Conservation (phyloP, 2,329 filamentous ascomycete species). For the Trichoderma aggressivum region DNA sequence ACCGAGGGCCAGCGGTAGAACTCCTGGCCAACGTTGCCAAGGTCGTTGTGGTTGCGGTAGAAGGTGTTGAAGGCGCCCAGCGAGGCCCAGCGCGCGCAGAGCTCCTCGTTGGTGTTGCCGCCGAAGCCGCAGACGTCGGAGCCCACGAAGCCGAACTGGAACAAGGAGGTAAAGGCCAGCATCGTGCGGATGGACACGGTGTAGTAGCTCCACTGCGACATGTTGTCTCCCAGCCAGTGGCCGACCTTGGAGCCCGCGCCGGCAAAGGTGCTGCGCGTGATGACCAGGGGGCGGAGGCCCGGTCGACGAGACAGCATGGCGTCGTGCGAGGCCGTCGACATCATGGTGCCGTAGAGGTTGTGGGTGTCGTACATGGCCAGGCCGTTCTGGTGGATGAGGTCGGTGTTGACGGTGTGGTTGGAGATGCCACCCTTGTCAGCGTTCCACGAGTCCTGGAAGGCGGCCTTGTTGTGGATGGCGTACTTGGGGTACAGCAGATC, state of each 20-base stretch:
- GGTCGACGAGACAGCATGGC: slow-evolving; percentile 63
- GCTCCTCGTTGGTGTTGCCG: slow-evolving; percentile 56
- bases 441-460: slow-evolving; percentile 36
- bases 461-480: slow-evolving; percentile 69
- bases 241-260: slow-evolving; percentile 73
- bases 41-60: slow-evolving; percentile 65
- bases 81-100: slow-evolving; percentile 67
- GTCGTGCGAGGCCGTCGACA: slow-evolving; percentile 73
- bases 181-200: slow-evolving; percentile 75
- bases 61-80: slow-evolving; percentile 70
- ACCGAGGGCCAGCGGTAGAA: slow-evolving; percentile 68
- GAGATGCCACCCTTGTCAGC: slow-evolving; percentile 58
- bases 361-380: slow-evolving; percentile 77
- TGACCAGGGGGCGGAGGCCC: slow-evolving; percentile 74
- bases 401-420: slow-evolving; percentile 66
- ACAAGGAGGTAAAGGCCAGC: slow-evolving; percentile 66
- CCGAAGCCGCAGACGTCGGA: slow-evolving; percentile 77
- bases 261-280: slow-evolving; percentile 77
- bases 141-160: slow-evolving; percentile 66
- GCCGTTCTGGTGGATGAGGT: slow-evolving; percentile 73
- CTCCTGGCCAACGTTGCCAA: slow-evolving; percentile 51
- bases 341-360: slow-evolving; percentile 72
- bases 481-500: slow-evolving; percentile 74
- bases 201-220: slow-evolving; percentile 68
- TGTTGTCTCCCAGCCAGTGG: slow-evolving; percentile 80